Evolutionary conservation across 2,329 filamentous ascomycete species (phyloP).

Genomic region (Pseudophaeomoniella oleicola): DNA sequence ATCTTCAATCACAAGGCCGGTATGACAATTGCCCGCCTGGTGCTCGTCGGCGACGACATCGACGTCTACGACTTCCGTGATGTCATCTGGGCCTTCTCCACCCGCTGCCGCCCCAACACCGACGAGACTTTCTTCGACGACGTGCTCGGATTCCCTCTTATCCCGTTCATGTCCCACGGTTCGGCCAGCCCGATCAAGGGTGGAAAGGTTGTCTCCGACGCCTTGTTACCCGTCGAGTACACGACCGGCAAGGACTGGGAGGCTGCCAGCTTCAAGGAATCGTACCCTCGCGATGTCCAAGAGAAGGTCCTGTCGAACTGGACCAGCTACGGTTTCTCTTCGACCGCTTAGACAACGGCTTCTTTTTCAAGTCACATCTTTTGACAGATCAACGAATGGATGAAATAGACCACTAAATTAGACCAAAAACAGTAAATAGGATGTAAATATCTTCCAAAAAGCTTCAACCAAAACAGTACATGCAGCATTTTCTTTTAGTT

Average conservation of each 20-base stretch:
- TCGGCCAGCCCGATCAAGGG: conserved; percentile 16
- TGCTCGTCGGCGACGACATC: conserved; percentile 35
- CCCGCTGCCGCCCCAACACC: conserved; percentile 28
- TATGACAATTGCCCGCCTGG: conserved; percentile 27
- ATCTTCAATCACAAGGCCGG: conserved; percentile 40
- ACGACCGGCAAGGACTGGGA: conserved; percentile 19
- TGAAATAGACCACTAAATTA: no score
- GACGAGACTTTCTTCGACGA: conserved; percentile 34
- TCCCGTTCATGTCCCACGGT: conserved; percentile 34
- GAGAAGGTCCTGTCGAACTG: conserved; percentile 22
- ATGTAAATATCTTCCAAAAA: no score
- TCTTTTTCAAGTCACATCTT: no score
- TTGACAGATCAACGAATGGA: no score
- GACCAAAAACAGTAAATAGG: no score
- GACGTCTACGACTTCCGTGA: conserved; percentile 31
- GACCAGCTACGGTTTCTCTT: conserved; percentile 19
- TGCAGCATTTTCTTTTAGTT: no score
- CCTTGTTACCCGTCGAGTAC: conserved; percentile 28
- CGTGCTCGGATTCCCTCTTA: conserved; percentile 26
- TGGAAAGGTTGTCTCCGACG: conserved; percentile 33
- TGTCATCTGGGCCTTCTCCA: conserved; percentile 35
- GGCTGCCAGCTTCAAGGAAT: conserved; percentile 18
- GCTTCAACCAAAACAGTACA: no score
- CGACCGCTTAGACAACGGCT: no score
- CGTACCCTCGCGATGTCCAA: conserved; percentile 25